Evolutionary conservation across 352 stramenopile genomes (phyloP).

Genomic region (Phytopythium aichiense): DNA sequence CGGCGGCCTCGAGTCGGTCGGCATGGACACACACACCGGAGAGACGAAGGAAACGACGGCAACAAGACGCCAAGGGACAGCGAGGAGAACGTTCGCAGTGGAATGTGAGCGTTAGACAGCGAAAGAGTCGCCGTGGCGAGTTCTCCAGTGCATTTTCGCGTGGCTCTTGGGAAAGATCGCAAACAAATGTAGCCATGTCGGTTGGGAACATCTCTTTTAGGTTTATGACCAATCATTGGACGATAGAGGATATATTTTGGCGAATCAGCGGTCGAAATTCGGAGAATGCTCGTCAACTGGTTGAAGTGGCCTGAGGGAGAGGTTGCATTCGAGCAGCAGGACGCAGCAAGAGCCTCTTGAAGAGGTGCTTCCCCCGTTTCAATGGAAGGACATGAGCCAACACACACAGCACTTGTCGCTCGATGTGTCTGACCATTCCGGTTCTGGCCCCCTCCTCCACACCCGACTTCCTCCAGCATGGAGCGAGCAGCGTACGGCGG

Average conservation of each 20-base stretch:
- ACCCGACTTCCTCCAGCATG: background rate
- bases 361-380: no score
- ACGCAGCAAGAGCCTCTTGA: no score
- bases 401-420: background rate
- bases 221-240: background rate
- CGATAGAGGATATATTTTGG: background rate
- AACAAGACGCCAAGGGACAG: no score
- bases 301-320: background rate
- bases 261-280: background rate
- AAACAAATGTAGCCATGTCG: background rate
- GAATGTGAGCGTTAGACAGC: background rate
- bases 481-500: background rate
- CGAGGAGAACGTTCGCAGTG: background rate
- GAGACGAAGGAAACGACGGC: no score
- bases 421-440: background rate
- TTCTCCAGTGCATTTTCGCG: background rate
- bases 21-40: background rate
- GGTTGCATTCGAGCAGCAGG: background rate
- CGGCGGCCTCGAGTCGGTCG: background rate
- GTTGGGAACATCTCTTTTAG: background rate
- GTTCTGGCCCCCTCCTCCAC: background rate
- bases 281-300: background rate
- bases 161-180: constrained; percentile 2
- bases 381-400: no score
- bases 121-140: background rate